Percentiles rank a stretch among this genome's conserved stretches.
These are phyloP conservation scores for Xylaria scruposa DNA, from an alignment of 495 filamentous ascomycete species.

Conservation along the genomic window DNA sequence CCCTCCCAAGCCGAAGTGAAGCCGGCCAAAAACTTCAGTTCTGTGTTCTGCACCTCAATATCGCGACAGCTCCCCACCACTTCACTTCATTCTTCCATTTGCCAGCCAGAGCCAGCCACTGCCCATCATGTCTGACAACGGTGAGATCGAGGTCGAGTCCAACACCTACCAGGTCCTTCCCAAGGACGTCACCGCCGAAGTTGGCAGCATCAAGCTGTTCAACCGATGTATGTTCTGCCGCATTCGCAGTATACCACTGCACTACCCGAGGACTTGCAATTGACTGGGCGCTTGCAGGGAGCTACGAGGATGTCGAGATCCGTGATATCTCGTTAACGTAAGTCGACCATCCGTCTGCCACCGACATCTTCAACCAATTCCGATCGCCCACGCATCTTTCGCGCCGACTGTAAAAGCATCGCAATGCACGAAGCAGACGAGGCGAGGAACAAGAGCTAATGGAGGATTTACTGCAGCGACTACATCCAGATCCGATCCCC, in stretches of 20 bases:
- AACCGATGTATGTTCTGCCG: conserved; percentile 55
- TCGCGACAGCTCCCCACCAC: conserved; percentile 46
- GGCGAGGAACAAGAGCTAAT: conserved; percentile 52
- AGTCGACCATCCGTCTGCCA: conserved; percentile 49
- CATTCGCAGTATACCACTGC: not conserved
- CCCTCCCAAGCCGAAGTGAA: conserved; percentile 34
- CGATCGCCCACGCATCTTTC: conserved; percentile 19
- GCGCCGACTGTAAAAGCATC: conserved; percentile 25
- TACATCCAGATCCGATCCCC: conserved; percentile 99
- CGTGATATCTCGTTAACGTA: conserved; percentile 99
- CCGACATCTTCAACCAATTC: conserved; percentile 12
- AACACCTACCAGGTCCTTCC: conserved; percentile 81
- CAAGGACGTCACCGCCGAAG: conserved; percentile 89
- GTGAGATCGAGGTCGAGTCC: conserved; percentile 91
- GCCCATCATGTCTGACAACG: conserved; percentile 90
- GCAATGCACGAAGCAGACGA: conserved; percentile 14
- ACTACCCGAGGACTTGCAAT: conserved; percentile 25
- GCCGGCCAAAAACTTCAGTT: conserved; percentile 41
- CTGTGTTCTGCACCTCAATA: conserved; percentile 35
- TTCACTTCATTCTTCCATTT: conserved; percentile 37
- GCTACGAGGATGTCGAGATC: conserved; percentile 99
- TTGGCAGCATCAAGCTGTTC: conserved; percentile 97
- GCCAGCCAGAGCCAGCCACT: conserved; percentile 27
- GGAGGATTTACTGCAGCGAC: conserved; percentile 68
- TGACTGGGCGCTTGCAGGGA: conserved; percentile 56